These are phyloP conservation scores for Cladosporium sp. DNA, from an alignment of 2,329 filamentous ascomycete species.

Conservation along the genomic window DNA sequence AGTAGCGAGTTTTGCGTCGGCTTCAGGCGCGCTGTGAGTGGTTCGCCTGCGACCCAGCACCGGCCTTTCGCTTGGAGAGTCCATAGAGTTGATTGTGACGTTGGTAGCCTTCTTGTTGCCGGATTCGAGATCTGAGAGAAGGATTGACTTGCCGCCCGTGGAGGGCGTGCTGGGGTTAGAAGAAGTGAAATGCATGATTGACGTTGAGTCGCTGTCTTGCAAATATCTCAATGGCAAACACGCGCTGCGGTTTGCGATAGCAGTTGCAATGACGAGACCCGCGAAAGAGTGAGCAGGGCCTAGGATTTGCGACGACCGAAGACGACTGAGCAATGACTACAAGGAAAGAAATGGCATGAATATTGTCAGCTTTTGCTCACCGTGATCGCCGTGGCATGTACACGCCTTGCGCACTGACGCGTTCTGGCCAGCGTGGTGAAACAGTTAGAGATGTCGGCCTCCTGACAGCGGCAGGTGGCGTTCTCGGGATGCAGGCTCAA, in stretches of 20 bases:
- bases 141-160: slow-evolving; percentile 16
- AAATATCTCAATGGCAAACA: background rate
- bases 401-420: slow-evolving; percentile 21
- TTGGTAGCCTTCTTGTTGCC: slow-evolving; percentile 24
- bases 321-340: background rate
- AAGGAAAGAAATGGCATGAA: background rate
- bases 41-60: slow-evolving; percentile 29
- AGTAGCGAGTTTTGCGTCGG: slow-evolving; percentile 16
- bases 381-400: slow-evolving; percentile 15
- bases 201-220: background rate
- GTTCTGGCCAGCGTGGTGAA: slow-evolving; percentile 13
- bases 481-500: slow-evolving; percentile 1
- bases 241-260: background rate
- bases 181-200: slow-evolving; percentile 7
- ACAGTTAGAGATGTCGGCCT: background rate
- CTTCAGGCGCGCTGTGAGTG: slow-evolving; percentile 23
- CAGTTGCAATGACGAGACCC: background rate
- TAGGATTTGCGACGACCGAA: background rate
- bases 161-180: slow-evolving; percentile 17
- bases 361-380: background rate
- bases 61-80: slow-evolving; percentile 24
- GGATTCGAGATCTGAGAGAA: slow-evolving; percentile 25
- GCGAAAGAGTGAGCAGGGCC: slow-evolving; percentile 9
- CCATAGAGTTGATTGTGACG: slow-evolving; percentile 26
- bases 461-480: slow-evolving; percentile 19